These are phyloP conservation scores for Leishmania tarentolae DNA, from an alignment of 208 protist genomes.

Conservation along the genomic window DNA sequence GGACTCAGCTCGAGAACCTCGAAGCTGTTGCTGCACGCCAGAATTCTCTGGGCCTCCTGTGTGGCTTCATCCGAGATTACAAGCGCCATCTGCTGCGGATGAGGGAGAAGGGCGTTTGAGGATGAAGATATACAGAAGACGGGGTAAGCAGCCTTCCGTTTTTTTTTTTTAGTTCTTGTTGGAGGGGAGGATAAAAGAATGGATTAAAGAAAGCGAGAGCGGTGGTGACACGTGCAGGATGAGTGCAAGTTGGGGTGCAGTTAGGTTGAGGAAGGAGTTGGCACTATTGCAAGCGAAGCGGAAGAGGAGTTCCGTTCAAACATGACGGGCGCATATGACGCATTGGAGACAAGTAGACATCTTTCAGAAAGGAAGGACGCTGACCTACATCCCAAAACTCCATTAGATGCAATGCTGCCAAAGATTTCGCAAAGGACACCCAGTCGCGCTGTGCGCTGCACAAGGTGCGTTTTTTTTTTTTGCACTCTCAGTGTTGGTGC, in stretches of 20 bases:
- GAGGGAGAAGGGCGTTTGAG: neutral
- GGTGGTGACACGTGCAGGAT: neutral
- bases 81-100: conserved; percentile 55
- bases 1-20: conserved; percentile 73
- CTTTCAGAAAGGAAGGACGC: neutral
- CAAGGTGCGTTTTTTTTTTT: neutral
- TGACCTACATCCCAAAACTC: neutral
- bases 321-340: neutral
- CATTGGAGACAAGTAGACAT: neutral
- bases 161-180: too few species aligned
- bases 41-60: conserved; percentile 71
- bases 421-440: neutral
- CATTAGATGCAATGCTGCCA: too few species aligned
- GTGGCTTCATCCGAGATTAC: conserved; percentile 62
- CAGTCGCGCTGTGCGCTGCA: neutral
- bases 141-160: neutral
- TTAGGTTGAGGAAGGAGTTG: neutral
- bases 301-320: neutral
- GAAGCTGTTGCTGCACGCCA: conserved; percentile 71
- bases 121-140: neutral
- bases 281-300: neutral
- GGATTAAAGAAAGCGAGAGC: neutral
- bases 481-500: neutral
- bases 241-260: neutral
- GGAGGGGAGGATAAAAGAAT: neutral